These are phyloP conservation scores for Barbatosphaeria neglecta DNA, from an alignment of 495 filamentous ascomycete species.

Conservation along the genomic window DNA sequence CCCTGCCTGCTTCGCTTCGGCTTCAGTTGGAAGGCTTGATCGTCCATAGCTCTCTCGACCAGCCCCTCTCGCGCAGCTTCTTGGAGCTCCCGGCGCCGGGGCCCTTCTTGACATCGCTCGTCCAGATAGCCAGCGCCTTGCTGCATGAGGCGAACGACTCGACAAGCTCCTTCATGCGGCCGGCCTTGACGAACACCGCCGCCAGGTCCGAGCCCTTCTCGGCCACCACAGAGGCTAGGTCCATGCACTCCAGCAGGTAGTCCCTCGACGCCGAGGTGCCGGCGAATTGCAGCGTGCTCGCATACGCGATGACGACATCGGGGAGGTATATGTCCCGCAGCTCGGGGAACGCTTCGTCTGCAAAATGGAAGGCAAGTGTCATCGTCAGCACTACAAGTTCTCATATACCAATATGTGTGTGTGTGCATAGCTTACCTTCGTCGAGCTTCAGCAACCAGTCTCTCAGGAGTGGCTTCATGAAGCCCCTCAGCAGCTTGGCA, in stretches of 20 bases:
- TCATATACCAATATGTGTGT: too few relatives aligned
- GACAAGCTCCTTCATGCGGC: constrained; percentile 68
- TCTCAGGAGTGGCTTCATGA: constrained; percentile 32
- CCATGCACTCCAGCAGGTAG: constrained; percentile 63
- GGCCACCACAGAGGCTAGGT: constrained; percentile 56
- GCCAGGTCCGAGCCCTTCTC: constrained; percentile 54
- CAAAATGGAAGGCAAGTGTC: too few relatives aligned
- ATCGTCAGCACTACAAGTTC: too few relatives aligned
- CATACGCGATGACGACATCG: constrained; percentile 70
- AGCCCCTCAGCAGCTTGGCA: constrained; percentile 27
- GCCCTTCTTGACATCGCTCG: constrained; percentile 33
- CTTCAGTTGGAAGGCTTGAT: constrained; percentile 21
- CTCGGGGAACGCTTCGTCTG: constrained; percentile 30
- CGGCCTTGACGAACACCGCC: constrained; percentile 48
- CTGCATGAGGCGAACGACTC: constrained; percentile 61
- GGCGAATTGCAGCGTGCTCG: constrained; percentile 58
- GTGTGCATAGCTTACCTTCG: constrained; percentile 25
- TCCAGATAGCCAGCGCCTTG: constrained; percentile 57
- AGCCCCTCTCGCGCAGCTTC: constrained; percentile 41
- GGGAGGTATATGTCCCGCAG: constrained; percentile 70
- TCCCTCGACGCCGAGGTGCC: constrained; percentile 53
- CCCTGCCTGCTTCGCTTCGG: neutral
- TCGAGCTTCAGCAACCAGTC: constrained; percentile 27
- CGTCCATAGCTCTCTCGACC: constrained; percentile 41
- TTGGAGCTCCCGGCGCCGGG: constrained; percentile 31